phyloP scores from a whole-genome alignment of 768 basidiomycete genomes.

The Ramaria rubella region DNA sequence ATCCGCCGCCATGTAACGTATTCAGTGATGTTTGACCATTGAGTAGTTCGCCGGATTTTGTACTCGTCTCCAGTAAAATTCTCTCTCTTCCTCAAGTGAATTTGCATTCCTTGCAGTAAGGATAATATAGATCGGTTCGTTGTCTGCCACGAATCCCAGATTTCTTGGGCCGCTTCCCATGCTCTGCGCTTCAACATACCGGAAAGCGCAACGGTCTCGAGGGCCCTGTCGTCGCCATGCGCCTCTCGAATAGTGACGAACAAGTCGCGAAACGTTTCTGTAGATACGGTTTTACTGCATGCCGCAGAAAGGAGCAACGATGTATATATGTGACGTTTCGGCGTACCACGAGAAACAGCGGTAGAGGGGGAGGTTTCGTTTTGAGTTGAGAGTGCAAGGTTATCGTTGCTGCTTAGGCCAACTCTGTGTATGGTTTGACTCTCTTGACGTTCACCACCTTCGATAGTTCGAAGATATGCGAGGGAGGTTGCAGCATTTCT shows the following conservation, averaged over 20 bases:
- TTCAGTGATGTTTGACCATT: not conserved
- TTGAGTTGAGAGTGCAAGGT: not conserved
- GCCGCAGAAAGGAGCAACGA: constrained; percentile 5
- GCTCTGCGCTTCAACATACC: constrained; percentile 2
- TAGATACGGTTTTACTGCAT: not conserved
- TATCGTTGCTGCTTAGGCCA: not conserved
- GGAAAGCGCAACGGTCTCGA: constrained; percentile 2
- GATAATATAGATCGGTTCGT: not conserved
- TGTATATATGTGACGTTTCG: not conserved
- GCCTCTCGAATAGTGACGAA: not conserved
- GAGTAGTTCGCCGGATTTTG: not conserved
- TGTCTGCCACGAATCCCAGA: not conserved
- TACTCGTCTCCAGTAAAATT: not conserved
- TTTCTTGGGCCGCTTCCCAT: not conserved
- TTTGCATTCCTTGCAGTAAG: not conserved
- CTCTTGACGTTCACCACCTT: not conserved
- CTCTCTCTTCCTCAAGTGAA: not conserved
- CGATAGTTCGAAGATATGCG: not conserved
- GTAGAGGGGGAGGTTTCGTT: not conserved
- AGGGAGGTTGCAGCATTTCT: not conserved
- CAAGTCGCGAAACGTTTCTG: not conserved
- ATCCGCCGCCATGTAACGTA: not conserved
- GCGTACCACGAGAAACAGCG: not conserved
- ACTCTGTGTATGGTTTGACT: not conserved
- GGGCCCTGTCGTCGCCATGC: not conserved